Conservation (phyloP, 148 eudicot genomes). For the Vaccinium corymbosum region DNA sequence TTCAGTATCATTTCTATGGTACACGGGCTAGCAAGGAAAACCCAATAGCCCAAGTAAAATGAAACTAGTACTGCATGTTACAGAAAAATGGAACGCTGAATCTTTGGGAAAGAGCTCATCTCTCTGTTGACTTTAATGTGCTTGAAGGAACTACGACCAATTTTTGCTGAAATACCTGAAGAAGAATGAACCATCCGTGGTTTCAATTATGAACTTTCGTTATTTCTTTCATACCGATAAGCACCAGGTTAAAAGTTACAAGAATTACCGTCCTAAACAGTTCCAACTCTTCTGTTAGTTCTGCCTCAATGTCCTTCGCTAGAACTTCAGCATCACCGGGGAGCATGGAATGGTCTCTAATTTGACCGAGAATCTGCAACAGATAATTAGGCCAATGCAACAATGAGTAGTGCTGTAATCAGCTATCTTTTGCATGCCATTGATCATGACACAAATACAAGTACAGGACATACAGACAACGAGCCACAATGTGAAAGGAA, state of each 20-base stretch:
- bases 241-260: background rate
- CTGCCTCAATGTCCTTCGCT: conserved; percentile 26
- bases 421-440: background rate
- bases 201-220: background rate
- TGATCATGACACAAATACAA: background rate
- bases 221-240: conserved; percentile 10
- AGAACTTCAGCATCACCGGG: conserved; percentile 17
- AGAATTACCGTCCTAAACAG: conserved; percentile 43
- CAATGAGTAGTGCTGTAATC: background rate
- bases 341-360: conserved; percentile 20
- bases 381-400: conserved; percentile 17
- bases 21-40: background rate
- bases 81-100: background rate
- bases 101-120: background rate
- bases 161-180: conserved; percentile 44
- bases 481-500: background rate
- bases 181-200: background rate
- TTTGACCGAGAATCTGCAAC: conserved; percentile 35
- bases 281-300: conserved; percentile 46
- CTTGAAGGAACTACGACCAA: conserved; percentile 27
- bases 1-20: background rate
- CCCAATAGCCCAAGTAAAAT: background rate
- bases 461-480: background rate
- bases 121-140: conserved; percentile 12
- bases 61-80: background rate